phyloP scores from a whole-genome alignment of 2,329 filamentous ascomycete species.

The Fusarium napiforme region DNA sequence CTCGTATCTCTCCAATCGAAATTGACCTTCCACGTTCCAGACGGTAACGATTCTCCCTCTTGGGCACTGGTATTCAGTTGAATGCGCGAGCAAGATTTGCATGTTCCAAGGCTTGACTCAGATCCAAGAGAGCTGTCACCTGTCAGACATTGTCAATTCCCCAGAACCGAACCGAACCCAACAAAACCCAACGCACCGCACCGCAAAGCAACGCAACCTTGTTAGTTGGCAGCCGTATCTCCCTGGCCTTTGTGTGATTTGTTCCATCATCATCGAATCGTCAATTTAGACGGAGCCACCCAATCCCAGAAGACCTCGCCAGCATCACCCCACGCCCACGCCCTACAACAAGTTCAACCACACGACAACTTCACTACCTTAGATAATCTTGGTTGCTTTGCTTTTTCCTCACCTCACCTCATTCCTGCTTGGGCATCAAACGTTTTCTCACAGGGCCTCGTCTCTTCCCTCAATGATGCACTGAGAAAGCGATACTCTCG shows the following conservation, averaged over 20 bases:
- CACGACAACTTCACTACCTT: constrained; percentile 9
- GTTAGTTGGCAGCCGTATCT: constrained; percentile 14
- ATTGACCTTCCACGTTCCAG: constrained; percentile 23
- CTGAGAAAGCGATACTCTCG: constrained; percentile 21
- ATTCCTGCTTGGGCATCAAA: background rate
- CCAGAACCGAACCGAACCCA: background rate
- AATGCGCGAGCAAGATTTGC: constrained; percentile 8
- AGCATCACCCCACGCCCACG: constrained; percentile 30
- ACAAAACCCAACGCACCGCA: background rate
- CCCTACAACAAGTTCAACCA: constrained; percentile 4
- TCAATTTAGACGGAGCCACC: constrained; percentile 16
- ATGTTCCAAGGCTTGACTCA: constrained; percentile 22
- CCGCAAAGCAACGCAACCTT: background rate
- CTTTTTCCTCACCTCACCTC: background rate
- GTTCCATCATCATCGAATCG: constrained; percentile 26
- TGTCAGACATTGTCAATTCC: constrained; percentile 30
- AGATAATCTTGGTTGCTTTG: background rate
- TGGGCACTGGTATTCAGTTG: constrained; percentile 25
- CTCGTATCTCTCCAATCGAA: constrained; percentile 2
- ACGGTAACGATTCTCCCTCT: constrained; percentile 13
- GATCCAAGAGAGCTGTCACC: constrained; percentile 22
- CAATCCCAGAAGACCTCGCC: constrained; percentile 20
- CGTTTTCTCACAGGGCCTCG: background rate
- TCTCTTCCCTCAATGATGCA: constrained; percentile 35
- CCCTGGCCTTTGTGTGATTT: constrained; percentile 9